Base-by-base conservation (phyloP, 352 stramenopile species). In the Phytophthora citricola region DNA sequence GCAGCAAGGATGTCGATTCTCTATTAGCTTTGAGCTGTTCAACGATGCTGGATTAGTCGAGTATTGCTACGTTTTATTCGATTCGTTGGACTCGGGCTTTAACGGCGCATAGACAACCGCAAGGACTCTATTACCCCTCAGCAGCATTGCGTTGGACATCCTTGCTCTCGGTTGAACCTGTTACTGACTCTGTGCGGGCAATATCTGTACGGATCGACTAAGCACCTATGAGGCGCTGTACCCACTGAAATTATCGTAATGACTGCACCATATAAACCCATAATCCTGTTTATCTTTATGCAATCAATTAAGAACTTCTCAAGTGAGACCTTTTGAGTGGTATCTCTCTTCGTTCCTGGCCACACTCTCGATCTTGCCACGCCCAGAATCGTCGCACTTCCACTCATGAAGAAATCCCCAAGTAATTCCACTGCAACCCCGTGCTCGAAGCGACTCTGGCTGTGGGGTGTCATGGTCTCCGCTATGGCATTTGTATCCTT, bases 381-480 rank as follows among this genome's bases (percentile, higher is more conserved):
- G 2, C 39, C 5, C 6, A 36, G 6, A 41, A 67, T 62, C 36
- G 52, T 15, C 14, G 32, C 43, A 5, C 51, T 10, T 24, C 15
- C 29, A 45, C 29, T 58, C 2, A 69, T 63, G 61, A 63, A 57
- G 27, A 58, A 58, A 11, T 22, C 46, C 10, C n/a, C 27, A 3
- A 11, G 36, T 24, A 29, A 45, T 52, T 53, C 61, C 27, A 48
- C 38, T 32, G 24, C 60, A 49, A 40, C 46, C 11, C 15, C 34
- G 24, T 52, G 57, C 32, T 68, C 58, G 10, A 67, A 40, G 22
- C 59, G 64, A 36, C 11, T 68, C 7, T 66, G 59, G 49, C 8
- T 68, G 0, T 60, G 50, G 64, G 58, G 29, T 17, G 47, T 11
- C 3, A 51, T 72, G 51, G 64, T 68, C 58, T 64, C 39, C 11